Percentiles rank a stretch among this genome's conserved stretches.
Evolutionary conservation across 192 early-diverging fungal genomes (phyloP).

Genomic region (Backusella circina): DNA sequence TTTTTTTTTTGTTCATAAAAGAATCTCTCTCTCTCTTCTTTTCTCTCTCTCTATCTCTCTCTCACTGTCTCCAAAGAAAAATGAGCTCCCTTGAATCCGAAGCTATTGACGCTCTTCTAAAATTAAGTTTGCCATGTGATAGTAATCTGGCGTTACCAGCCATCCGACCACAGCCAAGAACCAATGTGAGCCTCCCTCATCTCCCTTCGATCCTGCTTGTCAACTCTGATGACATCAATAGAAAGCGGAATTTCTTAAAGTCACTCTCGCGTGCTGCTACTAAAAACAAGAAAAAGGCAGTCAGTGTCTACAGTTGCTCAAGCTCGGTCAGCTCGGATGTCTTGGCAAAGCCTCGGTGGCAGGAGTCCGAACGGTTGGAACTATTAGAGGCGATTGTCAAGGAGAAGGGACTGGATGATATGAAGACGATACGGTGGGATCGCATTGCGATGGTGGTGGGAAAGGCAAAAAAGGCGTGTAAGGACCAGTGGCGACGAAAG

Average conservation of each 20-base stretch:
- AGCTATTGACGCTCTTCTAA: neutral
- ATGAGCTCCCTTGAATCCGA: neutral
- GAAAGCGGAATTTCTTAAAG: neutral
- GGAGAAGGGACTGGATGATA: slow-evolving; percentile 27
- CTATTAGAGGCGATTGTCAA: slow-evolving; percentile 27
- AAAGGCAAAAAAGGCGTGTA: slow-evolving; percentile 31
- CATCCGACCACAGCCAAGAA: neutral
- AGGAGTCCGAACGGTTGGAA: slow-evolving; percentile 15
- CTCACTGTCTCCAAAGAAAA: neutral
- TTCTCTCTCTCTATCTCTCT: neutral
- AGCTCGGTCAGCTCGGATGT: neutral
- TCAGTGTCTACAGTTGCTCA: neutral
- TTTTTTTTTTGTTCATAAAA: neutral
- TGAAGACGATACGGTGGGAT: slow-evolving; percentile 27
- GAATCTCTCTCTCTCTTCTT: neutral
- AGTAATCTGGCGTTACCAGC: neutral
- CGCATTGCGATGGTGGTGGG: slow-evolving; percentile 23
- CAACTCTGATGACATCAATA: neutral
- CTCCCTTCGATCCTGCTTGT: neutral
- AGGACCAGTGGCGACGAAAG: slow-evolving; percentile 33
- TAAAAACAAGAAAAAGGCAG: neutral
- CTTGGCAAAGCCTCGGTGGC: slow-evolving; percentile 24
- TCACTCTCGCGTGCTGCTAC: neutral
- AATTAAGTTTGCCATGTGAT: neutral
- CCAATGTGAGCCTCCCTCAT: neutral